These are phyloP conservation scores for Paxillus involutus DNA, from an alignment of 768 basidiomycete species.

Conservation along the genomic window DNA sequence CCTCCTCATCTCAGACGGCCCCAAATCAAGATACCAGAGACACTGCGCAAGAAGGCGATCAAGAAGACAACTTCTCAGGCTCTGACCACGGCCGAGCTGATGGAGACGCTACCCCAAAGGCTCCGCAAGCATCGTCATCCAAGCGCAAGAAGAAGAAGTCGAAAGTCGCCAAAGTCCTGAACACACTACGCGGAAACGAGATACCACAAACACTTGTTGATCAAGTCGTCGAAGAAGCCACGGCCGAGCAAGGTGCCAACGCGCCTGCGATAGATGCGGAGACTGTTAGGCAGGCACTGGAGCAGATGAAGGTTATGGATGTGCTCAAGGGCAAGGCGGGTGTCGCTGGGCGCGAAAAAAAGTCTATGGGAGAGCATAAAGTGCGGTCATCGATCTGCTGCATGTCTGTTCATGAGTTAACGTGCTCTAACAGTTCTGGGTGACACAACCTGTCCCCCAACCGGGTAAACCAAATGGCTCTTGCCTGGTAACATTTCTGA, in stretches of 20 bases:
- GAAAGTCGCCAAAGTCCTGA: conserved; percentile 56
- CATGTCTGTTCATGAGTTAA: conserved; percentile 8
- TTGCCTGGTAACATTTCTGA: background rate
- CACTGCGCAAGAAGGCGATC: conserved; percentile 35
- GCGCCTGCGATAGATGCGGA: conserved; percentile 55
- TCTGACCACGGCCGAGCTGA: conserved; percentile 26
- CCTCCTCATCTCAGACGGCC: conserved; percentile 38
- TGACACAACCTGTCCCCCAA: conserved; percentile 96
- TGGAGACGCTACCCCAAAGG: conserved; percentile 9
- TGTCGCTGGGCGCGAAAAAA: conserved; percentile 70
- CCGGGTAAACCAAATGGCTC: conserved; percentile 45
- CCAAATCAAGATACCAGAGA: conserved; percentile 43
- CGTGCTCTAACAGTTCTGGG: conserved; percentile 75
- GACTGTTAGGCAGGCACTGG: conserved; percentile 65
- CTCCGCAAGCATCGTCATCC: conserved; percentile 37
- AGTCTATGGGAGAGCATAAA: conserved; percentile 87
- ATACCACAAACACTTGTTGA: conserved; percentile 66
- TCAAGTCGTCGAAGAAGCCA: conserved; percentile 64
- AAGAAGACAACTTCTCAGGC: conserved; percentile 30
- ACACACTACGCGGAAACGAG: conserved; percentile 48
- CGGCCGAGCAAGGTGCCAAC: conserved; percentile 50
- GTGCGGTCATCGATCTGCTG: conserved; percentile 39
- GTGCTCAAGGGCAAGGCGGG: conserved; percentile 81
- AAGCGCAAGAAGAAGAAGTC: conserved; percentile 87
- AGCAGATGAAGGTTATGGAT: conserved; percentile 84